phyloP scores from a whole-genome alignment of 371 early-diverging fungal species.

The Mortierella sp. region DNA sequence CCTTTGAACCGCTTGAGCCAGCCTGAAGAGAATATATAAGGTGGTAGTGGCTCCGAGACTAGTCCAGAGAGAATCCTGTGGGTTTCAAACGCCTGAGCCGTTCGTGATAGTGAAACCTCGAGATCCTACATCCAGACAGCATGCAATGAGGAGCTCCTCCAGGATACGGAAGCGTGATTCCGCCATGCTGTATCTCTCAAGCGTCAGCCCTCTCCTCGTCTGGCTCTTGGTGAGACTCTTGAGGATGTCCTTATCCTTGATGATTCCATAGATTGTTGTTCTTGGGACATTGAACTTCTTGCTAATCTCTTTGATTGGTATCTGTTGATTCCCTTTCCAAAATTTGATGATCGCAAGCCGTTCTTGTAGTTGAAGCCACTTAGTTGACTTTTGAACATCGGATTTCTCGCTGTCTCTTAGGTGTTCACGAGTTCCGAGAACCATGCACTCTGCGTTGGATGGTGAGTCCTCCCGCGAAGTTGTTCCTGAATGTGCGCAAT shows the following conservation, averaged over 20 bases:
- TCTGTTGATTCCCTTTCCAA: neutral
- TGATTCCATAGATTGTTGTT: constrained; percentile 4
- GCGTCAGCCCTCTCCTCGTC: neutral
- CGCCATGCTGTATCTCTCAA: neutral
- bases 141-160: constrained; percentile 5
- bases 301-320: neutral
- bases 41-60: neutral
- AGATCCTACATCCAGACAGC: neutral
- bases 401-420: neutral
- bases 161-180: constrained; percentile 1
- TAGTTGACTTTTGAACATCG: no score
- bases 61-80: neutral
- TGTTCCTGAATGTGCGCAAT: no score
- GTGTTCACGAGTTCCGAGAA: no score
- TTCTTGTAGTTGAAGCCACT: neutral
- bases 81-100: constrained; percentile 8
- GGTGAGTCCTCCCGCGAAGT: no score
- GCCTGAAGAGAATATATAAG: neutral
- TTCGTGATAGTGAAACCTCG: neutral
- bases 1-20: constrained; percentile 1
- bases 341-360: constrained; percentile 3
- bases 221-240: neutral
- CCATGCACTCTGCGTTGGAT: no score
- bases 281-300: neutral
- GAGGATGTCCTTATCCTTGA: neutral